phyloP scores from a whole-genome alignment of 2,329 filamentous ascomycete species.

The Dactylonectria macrodidyma region DNA sequence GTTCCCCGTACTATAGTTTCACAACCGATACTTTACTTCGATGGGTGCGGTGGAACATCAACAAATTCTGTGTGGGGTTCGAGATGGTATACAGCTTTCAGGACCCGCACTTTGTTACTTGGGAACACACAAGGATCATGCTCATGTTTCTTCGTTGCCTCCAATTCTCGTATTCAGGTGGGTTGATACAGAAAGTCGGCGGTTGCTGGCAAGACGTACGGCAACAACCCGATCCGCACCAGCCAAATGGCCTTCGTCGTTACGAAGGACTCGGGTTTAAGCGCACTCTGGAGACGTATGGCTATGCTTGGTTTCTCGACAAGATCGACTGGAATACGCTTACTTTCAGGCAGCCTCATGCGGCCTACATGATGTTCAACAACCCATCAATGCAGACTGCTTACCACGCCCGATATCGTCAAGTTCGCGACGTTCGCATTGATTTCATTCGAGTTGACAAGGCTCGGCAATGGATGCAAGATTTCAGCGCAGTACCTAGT shows the following conservation, averaged over 20 bases:
- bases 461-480: constrained; percentile 11
- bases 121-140: too few relatives aligned
- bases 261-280: constrained; percentile 6
- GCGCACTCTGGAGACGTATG: constrained; percentile 5
- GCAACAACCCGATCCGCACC: neutral
- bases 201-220: neutral
- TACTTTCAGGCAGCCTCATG: neutral
- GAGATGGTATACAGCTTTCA: too few relatives aligned
- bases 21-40: too few relatives aligned
- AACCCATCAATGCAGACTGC: constrained; percentile 12
- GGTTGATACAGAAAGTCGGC: neutral
- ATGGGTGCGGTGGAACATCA: too few relatives aligned
- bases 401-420: constrained; percentile 14
- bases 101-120: too few relatives aligned
- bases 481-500: constrained; percentile 6
- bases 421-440: constrained; percentile 8
- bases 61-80: too few relatives aligned
- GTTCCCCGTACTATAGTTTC: too few relatives aligned
- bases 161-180: too few relatives aligned
- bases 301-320: constrained; percentile 17
- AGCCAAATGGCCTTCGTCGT: constrained; percentile 4
- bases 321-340: constrained; percentile 18
- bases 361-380: constrained; percentile 16
- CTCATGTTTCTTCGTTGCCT: too few relatives aligned
- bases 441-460: constrained; percentile 10